Conservation (phyloP, 176 grass and related monocot species). For the Olyra latifolia region DNA sequence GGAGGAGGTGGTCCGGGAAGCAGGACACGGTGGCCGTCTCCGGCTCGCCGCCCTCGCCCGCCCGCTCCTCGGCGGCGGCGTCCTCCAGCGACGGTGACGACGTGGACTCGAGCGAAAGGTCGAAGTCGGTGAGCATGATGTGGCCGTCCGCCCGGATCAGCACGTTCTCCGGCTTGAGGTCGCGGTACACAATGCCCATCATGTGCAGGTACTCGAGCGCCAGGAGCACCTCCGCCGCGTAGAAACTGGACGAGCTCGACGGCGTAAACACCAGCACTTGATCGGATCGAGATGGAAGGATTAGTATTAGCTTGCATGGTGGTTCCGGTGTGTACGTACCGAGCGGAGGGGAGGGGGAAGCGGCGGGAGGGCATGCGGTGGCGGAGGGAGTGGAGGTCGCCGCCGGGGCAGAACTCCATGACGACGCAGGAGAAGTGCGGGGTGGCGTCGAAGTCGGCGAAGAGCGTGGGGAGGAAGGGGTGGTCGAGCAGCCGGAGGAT, state of each 20-base stretch:
- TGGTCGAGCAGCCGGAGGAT: constrained; percentile 76
- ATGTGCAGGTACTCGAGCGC: constrained; percentile 93
- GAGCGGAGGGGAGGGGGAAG: constrained; percentile 53
- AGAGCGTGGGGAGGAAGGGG: constrained; percentile 82
- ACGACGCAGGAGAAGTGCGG: constrained; percentile 78
- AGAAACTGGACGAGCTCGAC: constrained; percentile 48
- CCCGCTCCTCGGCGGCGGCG: neutral
- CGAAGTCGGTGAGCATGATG: constrained; percentile 99
- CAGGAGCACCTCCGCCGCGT: constrained; percentile 86
- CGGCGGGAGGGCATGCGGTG: constrained; percentile 66
- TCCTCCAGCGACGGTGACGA: constrained; percentile 55
- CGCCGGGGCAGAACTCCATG: constrained; percentile 89
- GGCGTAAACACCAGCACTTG: neutral
- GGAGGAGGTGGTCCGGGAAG: constrained; percentile 50
- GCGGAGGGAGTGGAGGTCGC: constrained; percentile 83
- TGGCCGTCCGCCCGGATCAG: constrained; percentile 81
- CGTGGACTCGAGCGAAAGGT: constrained; percentile 75
- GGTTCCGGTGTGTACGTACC: constrained; percentile 27
- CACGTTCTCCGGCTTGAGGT: constrained; percentile 99
- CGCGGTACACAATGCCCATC: constrained; percentile 92
- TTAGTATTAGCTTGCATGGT: neutral
- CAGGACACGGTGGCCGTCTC: constrained; percentile 22
- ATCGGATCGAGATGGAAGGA: neutral
- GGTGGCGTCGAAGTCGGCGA: constrained; percentile 77
- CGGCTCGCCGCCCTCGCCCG: rapidly evolving